Evolutionary conservation across 2,329 filamentous ascomycete species (phyloP).

Genomic region (Aureobasidium sp.): DNA sequence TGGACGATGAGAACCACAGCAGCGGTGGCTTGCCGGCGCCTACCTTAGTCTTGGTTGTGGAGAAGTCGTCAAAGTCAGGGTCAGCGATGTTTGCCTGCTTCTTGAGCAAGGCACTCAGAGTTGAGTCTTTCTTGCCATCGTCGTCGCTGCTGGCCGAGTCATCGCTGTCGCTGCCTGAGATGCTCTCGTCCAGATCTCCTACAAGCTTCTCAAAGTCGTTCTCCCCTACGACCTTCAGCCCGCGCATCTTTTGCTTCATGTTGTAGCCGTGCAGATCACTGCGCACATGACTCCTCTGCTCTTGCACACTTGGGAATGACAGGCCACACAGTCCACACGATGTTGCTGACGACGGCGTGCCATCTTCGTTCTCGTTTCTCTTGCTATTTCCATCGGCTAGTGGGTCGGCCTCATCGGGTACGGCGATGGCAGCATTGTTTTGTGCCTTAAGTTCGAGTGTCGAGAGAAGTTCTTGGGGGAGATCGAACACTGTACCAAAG

Average conservation of each 20-base stretch:
- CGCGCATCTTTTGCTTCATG: slow-evolving; percentile 80
- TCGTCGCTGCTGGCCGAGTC: slow-evolving; percentile 59
- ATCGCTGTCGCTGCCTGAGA: slow-evolving; percentile 73
- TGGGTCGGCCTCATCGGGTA: not conserved
- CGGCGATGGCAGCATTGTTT: slow-evolving; percentile 4
- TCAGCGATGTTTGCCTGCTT: slow-evolving; percentile 69
- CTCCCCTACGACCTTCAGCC: slow-evolving; percentile 64
- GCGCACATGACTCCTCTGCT: slow-evolving; percentile 78
- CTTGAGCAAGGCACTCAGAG: slow-evolving; percentile 68
- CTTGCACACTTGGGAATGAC: slow-evolving; percentile 61
- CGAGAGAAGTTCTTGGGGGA: slow-evolving; percentile 64
- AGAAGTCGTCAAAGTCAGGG: slow-evolving; percentile 38
- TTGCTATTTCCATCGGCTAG: slow-evolving; percentile 16
- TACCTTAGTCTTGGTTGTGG: slow-evolving; percentile 36
- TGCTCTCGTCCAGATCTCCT: slow-evolving; percentile 78
- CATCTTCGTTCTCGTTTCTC: slow-evolving; percentile 30
- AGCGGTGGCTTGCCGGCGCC: slow-evolving; percentile 63
- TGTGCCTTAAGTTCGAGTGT: slow-evolving; percentile 53
- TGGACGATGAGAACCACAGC: slow-evolving; percentile 74
- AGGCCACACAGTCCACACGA: slow-evolving; percentile 75
- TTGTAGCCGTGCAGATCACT: slow-evolving; percentile 95
- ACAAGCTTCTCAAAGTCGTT: slow-evolving; percentile 79
- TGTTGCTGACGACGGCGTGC: slow-evolving; percentile 50
- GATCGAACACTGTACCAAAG: slow-evolving; percentile 60
- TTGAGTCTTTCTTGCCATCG: slow-evolving; percentile 54